Evolutionary conservation across 163 green algal genomes (phyloP), one percentile per base, ranked within the genome.

Genomic region (Volvox carteri): DNA sequence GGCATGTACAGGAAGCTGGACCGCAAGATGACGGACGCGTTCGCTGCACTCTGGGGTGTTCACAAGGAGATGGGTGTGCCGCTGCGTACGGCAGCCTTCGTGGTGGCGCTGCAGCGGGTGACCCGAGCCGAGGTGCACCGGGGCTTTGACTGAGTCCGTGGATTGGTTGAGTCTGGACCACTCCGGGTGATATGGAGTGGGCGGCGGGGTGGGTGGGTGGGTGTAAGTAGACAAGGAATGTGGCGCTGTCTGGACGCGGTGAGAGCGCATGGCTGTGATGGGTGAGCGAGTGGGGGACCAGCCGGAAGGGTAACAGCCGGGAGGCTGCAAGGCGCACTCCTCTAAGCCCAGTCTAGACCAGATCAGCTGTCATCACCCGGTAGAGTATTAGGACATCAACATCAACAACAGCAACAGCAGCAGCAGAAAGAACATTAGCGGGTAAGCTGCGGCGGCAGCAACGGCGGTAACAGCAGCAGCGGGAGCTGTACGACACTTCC

Each of bases 61-160:
- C 74, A 90, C 78, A 65, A 92, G 33, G 81, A 95, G 56, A 95
- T 96, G 84, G 78, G 90, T 0, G 88, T 99, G 28, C 94, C 96
- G 4, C 94, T 99, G 84, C 94, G 97, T 35, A 98, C 96, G 2
- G 94, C 95, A 2, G 97, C 97, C 1, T 99, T 99, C 90, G 90
- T 97, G 8, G 93, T 95, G 74, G 97, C 97, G 11, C 86, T 99
- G 87, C 94, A 98, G 92, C 91, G 95, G 7, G 97, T 99, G 2
- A 97, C 95, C 1, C 90, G 95, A 5, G 96, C 96, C 0, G 95
- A 96, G 89, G 91, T 98, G 6, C 95, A 98, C 90, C 90, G 97
- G 46, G 97, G 97, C 41, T 98, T 99, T 81, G 95, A 97, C 81
- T 98, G 65, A 87, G 28, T 65, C 19, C 50, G 50, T n/a, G n/a